Percentiles rank a stretch among this genome's conserved stretches.
Conservation (phyloP, 2,329 filamentous ascomycete species). For the Didymella sp. region DNA sequence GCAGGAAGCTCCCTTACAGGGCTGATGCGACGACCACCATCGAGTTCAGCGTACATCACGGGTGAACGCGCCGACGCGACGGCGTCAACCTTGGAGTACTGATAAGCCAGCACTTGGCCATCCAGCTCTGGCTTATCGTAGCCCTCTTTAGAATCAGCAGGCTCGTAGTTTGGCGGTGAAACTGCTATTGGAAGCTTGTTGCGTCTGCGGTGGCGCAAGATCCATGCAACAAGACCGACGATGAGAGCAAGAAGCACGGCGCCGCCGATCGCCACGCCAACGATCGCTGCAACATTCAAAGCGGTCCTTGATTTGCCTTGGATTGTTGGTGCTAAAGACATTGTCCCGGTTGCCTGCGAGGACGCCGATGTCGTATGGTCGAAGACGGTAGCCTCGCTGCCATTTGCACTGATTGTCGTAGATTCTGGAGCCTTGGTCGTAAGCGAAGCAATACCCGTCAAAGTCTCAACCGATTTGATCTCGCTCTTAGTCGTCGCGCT, state of each 20-base stretch:
- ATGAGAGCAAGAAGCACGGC: neutral
- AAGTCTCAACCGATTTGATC: neutral
- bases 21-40: neutral
- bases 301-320: neutral
- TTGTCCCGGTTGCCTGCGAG: neutral
- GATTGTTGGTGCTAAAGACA: neutral
- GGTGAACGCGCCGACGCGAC: neutral
- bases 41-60: neutral
- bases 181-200: neutral
- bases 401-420: too few relatives aligned
- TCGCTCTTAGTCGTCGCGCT: neutral
- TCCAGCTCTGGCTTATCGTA: constrained; percentile 4
- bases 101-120: neutral
- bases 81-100: neutral
- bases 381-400: neutral
- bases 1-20: neutral
- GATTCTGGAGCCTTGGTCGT: neutral
- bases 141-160: neutral
- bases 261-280: neutral
- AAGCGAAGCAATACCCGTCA: neutral
- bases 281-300: neutral
- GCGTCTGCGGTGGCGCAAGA: neutral
- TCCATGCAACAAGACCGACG: neutral
- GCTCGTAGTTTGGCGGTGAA: neutral
- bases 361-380: neutral